A percentile compares a stretch with the other conserved stretches of the same genome.
phyloP scores from a whole-genome alignment of 495 filamentous ascomycete species.

The Staphylotrichum tortipilum region DNA sequence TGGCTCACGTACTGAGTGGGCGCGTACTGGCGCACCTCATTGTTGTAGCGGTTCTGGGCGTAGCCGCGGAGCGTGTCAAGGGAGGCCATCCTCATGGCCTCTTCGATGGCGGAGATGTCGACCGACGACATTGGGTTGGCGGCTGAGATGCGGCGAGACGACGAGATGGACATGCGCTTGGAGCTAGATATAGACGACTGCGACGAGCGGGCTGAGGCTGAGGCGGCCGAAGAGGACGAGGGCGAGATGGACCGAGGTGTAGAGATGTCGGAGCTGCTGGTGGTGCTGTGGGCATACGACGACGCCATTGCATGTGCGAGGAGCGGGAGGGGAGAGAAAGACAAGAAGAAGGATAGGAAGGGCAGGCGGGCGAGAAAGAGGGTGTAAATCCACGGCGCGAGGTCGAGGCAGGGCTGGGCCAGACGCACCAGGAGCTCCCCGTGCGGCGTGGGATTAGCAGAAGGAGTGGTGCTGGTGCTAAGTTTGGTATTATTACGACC shows the following conservation, averaged over 20 bases:
- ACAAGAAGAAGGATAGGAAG: too few relatives aligned
- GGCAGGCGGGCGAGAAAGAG: slow-evolving; percentile 11
- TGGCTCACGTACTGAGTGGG: slow-evolving; percentile 42
- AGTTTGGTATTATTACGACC: slow-evolving; percentile 11
- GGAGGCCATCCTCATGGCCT: slow-evolving; percentile 44
- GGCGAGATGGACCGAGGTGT: slow-evolving; percentile 48
- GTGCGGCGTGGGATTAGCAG: slow-evolving; percentile 16
- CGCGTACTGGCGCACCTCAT: slow-evolving; percentile 41
- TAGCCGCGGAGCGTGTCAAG: slow-evolving; percentile 47
- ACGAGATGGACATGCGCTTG: slow-evolving; percentile 46
- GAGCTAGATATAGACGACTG: slow-evolving; percentile 41
- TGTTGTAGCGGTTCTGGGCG: slow-evolving; percentile 41
- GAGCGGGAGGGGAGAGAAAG: slow-evolving; percentile 12
- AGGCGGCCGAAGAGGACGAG: slow-evolving; percentile 35
- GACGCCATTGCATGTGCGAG: slow-evolving; percentile 42
- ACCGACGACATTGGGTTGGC: slow-evolving; percentile 48
- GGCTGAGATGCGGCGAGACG: slow-evolving; percentile 38
- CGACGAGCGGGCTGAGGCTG: slow-evolving; percentile 41
- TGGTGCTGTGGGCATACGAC: slow-evolving; percentile 36
- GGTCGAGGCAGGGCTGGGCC: slow-evolving; percentile 15
- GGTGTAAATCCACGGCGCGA: slow-evolving; percentile 19
- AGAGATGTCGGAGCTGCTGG: slow-evolving; percentile 41
- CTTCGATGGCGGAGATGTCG: slow-evolving; percentile 44
- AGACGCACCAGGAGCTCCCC: slow-evolving; percentile 13
- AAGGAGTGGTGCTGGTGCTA: neutral